Conservation (phyloP, 345 rosid species). For the Atalantia buxifolia region DNA sequence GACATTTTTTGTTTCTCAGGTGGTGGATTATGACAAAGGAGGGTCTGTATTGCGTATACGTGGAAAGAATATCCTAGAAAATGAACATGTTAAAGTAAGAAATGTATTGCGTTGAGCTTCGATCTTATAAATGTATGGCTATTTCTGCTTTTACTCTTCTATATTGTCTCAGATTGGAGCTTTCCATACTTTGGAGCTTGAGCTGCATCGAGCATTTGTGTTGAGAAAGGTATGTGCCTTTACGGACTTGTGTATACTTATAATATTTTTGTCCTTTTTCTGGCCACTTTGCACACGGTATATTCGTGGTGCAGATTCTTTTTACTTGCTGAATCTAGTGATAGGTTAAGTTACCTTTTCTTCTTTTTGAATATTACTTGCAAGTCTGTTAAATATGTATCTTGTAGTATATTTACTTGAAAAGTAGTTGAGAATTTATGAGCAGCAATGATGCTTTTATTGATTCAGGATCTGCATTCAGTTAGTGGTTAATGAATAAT, state of each 20-base stretch:
- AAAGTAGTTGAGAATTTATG: not conserved
- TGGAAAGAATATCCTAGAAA: conserved; percentile 82
- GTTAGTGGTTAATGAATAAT: not conserved
- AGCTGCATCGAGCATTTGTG: conserved; percentile 80
- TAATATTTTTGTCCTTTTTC: not conserved
- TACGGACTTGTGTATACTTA: not conserved
- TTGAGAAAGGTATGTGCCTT: conserved; percentile 64
- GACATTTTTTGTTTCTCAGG: conserved; percentile 30
- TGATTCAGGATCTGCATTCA: not conserved
- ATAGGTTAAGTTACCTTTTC: not conserved
- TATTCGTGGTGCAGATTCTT: not conserved
- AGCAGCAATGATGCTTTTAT: not conserved
- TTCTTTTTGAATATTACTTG: not conserved
- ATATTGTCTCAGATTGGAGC: conserved; percentile 71
- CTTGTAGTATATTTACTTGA: not conserved
- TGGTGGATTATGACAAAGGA: conserved; percentile 78
- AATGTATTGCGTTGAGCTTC: not conserved
- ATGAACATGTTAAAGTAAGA: conserved; percentile 82
- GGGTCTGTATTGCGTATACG: conserved; percentile 77
- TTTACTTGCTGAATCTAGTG: not conserved
- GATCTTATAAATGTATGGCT: not conserved
- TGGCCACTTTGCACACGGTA: not conserved
- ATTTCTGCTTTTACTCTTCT: not conserved
- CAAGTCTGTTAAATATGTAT: not conserved
- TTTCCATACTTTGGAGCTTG: conserved; percentile 85